A percentile compares a stretch with the other conserved stretches of the same genome.
phyloP scores from a whole-genome alignment of 2,329 filamentous ascomycete genomes.

The Pseudocercospora eumusae region DNA sequence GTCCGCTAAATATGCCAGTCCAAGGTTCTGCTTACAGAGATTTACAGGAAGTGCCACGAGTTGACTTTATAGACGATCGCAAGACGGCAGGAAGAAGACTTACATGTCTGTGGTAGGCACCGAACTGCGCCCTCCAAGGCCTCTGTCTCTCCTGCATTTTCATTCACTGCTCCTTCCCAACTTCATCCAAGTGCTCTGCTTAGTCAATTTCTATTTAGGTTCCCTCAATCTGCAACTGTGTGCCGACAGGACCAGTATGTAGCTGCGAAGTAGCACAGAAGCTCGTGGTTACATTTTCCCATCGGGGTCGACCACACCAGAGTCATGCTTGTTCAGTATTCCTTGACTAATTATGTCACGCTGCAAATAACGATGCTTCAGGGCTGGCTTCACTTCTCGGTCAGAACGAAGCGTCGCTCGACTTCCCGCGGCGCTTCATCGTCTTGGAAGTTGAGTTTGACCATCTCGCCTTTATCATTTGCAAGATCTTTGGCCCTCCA shows the following conservation, averaged over 20 bases:
- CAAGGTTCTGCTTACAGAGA: not conserved
- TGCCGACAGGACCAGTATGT: not conserved
- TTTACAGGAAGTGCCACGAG: not conserved
- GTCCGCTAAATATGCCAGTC: not conserved
- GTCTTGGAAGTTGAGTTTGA: constrained; percentile 52
- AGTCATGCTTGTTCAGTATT: not conserved
- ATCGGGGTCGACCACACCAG: not conserved
- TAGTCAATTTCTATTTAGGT: not conserved
- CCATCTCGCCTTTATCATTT: constrained; percentile 40
- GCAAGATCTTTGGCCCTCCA: constrained; percentile 43
- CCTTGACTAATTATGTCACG: not conserved
- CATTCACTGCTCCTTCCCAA: not conserved
- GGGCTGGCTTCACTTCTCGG: constrained; percentile 33
- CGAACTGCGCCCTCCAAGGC: not conserved
- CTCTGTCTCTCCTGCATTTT: not conserved
- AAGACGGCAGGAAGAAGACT: not conserved
- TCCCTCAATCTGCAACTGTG: not conserved
- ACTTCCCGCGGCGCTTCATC: constrained; percentile 53
- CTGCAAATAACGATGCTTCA: not conserved
- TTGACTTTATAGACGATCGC: not conserved
- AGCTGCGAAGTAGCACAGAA: not conserved
- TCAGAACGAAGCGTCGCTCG: constrained; percentile 53
- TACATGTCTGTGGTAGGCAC: not conserved
- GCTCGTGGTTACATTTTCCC: not conserved
- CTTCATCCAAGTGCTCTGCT: not conserved